phyloP scores from a whole-genome alignment of 1,139 yeast genomes.

The Maudiozyma humilis region DNA sequence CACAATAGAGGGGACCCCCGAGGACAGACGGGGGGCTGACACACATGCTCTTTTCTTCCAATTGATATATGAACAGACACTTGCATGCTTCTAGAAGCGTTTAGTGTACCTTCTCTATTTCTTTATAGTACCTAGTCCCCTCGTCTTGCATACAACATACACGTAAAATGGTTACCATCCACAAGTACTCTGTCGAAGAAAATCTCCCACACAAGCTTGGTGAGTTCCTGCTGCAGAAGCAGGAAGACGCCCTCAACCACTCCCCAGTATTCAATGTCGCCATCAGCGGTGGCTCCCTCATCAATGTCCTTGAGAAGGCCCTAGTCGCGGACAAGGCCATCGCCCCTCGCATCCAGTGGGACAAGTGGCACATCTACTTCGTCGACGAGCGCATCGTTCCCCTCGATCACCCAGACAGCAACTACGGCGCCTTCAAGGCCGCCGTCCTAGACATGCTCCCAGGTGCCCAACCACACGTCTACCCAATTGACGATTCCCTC shows the following conservation, averaged over 20 bases:
- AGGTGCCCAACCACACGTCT: conserved; percentile 53
- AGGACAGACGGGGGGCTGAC: too few species aligned
- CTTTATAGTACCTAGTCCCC: too few species aligned
- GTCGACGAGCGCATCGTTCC: conserved; percentile 96
- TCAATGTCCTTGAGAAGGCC: conserved; percentile 64
- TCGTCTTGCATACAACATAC: not conserved
- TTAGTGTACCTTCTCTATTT: too few species aligned
- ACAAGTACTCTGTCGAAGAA: conserved; percentile 45
- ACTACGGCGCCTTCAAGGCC: conserved; percentile 80
- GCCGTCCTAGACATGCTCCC: conserved; percentile 56
- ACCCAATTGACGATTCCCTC: conserved; percentile 69
- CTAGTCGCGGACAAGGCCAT: conserved; percentile 50
- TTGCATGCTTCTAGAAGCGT: too few species aligned
- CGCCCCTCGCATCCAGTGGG: conserved; percentile 60
- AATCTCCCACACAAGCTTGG: conserved; percentile 56
- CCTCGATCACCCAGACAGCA: conserved; percentile 73
- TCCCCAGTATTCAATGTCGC: conserved; percentile 57
- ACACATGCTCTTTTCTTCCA: too few species aligned
- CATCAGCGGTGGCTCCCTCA: conserved; percentile 83
- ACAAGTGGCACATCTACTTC: conserved; percentile 87
- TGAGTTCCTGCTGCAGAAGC: conserved; percentile 43
- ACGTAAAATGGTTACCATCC: conserved; percentile 37
- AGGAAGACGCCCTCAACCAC: conserved; percentile 41
- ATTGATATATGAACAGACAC: too few species aligned
- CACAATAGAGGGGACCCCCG: too few species aligned